These are phyloP conservation scores for Trichosporon asahii DNA, from an alignment of 1,284 basidiomycete genomes.

Conservation along the genomic window DNA sequence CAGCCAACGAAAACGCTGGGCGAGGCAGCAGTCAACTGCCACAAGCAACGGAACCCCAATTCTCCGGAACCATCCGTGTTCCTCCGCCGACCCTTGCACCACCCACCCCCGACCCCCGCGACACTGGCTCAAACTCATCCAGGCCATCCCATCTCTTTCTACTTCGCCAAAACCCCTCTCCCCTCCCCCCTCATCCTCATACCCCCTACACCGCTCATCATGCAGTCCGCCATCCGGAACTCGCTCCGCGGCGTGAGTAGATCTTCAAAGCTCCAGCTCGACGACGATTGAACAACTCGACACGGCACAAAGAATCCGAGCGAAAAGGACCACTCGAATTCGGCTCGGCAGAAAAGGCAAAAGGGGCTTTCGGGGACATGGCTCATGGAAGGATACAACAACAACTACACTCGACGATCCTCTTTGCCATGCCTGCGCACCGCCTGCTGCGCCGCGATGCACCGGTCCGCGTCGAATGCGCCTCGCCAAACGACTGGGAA, in stretches of 20 bases:
- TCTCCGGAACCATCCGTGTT: slow-evolving; percentile 7
- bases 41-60: background rate
- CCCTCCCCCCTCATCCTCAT: slow-evolving; percentile 53
- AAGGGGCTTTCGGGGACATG: background rate
- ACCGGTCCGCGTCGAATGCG: background rate
- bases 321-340: background rate
- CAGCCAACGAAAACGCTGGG: slow-evolving; percentile 5
- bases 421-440: background rate
- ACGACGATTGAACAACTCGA: background rate
- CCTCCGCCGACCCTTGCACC: slow-evolving; percentile 7
- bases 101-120: slow-evolving; percentile 11
- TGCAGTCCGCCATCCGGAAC: slow-evolving; percentile 87
- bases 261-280: background rate
- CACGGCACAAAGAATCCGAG: background rate
- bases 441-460: background rate
- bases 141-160: slow-evolving; percentile 19
- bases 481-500: background rate
- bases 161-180: slow-evolving; percentile 53
- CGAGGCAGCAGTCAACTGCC: background rate
- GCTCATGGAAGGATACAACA: background rate
- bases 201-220: slow-evolving; percentile 51
- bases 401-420: background rate
- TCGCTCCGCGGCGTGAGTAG: slow-evolving; percentile 54
- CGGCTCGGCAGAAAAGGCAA: background rate
- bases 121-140: slow-evolving; percentile 9